These are phyloP conservation scores for Fusarium liriodendri DNA, from an alignment of 2,329 filamentous ascomycete genomes.

Conservation along the genomic window DNA sequence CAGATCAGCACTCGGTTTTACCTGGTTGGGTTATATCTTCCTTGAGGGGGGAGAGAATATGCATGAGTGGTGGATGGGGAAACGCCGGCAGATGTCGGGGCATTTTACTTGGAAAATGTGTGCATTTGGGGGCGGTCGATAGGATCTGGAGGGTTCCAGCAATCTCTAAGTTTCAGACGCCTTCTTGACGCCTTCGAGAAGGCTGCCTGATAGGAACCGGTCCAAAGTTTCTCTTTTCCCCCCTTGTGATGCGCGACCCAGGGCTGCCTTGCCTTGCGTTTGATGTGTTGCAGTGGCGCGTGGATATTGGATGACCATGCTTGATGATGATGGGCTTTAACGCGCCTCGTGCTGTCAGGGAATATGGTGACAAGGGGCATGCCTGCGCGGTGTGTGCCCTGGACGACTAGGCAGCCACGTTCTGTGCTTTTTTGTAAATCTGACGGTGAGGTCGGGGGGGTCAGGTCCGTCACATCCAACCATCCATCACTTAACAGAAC, in stretches of 20 bases:
- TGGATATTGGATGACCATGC: not conserved
- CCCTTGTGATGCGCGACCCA: slow-evolving; percentile 4
- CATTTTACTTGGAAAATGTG: not conserved
- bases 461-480: not conserved
- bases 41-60: not conserved
- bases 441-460: not conserved
- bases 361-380: slow-evolving; percentile 5
- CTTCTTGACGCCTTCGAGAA: slow-evolving; percentile 25
- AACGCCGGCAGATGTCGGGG: not conserved
- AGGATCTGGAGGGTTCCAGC: not conserved
- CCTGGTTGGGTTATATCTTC: not conserved
- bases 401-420: slow-evolving; percentile 31
- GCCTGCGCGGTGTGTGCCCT: slow-evolving; percentile 4
- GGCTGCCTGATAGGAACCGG: slow-evolving; percentile 18
- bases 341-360: slow-evolving; percentile 3
- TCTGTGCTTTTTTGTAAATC: slow-evolving; percentile 9
- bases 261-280: slow-evolving; percentile 6
- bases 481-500: not conserved
- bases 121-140: not conserved
- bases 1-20: slow-evolving; percentile 12
- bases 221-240: not conserved
- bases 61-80: not conserved
- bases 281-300: not conserved
- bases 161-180: not conserved
- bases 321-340: not conserved